Base-by-base conservation (phyloP, 2,329 filamentous ascomycete species). In the Coleophoma crateriformis region DNA sequence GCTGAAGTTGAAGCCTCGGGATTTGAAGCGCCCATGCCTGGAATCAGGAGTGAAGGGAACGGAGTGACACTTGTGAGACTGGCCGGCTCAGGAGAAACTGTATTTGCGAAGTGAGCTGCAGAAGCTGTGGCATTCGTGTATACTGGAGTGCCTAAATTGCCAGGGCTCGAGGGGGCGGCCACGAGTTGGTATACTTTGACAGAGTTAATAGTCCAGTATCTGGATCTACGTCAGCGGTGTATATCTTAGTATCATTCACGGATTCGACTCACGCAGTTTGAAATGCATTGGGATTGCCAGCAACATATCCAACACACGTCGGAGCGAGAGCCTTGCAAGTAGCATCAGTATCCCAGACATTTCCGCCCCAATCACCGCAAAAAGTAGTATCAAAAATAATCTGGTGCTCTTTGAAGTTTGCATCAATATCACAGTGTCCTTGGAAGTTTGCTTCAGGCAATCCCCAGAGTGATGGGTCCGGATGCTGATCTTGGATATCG, bases 301-400 rank as follows among this genome's bases (percentile, higher is more conserved):
- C 73, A 17, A 95, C 90, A 64, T 81, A 95, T 33, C 81, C 78
- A 32, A 82, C 64, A 73, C 90, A 95, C 1, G 81, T 83, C 34
- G 67, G 54, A 73, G 42, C 76, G 68, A 68, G 66, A n/a, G 39
- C 85, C 88, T 37, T 77, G 75, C 12, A 68, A 52, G 54, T 83
- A 75, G 54, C 55, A 64, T 61, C 39, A 60, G 14, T 27, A 27
- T 13, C 19, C 51, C 48, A 81, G 15, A 50, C 45, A 22, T 43
- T 45, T 27, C 87, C 88, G 8, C 90, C 90, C 89, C 89, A 95
- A 63, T 86, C 81, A 33, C 90, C 90, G 67, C 90, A 96, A 66
- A 95, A 88, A 13, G 86, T 87, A 1, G 84, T 92, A 70, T 91
- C 82, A 67, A 92, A 84, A 57, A 90, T 79, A 56, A 96, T 81